A percentile compares a stretch with the other conserved stretches of the same genome.
Evolutionary conservation across 2,329 filamentous ascomycete species (phyloP).

Genomic region (Achaetomium macrosporum): DNA sequence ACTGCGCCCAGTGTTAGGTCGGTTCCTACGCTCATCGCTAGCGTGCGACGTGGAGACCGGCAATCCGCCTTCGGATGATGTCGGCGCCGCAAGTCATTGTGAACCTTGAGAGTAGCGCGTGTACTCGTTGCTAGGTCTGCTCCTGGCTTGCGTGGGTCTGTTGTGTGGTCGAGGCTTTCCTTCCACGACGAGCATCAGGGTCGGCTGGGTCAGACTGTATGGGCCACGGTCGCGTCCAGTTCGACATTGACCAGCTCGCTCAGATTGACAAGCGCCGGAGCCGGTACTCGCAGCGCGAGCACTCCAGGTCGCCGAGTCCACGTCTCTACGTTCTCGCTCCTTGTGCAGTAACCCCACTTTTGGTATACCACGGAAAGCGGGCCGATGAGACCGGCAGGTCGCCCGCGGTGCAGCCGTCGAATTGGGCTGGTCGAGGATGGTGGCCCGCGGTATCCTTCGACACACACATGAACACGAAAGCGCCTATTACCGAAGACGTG

Average conservation of each 20-base stretch:
- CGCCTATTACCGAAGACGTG: slow-evolving; percentile 2
- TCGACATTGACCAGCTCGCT: slow-evolving; percentile 8
- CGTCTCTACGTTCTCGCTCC: slow-evolving; percentile 7
- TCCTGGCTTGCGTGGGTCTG: slow-evolving; percentile 7
- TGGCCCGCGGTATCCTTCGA: neutral
- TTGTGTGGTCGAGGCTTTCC: slow-evolving; percentile 9
- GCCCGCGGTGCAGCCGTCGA: neutral
- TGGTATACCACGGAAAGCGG: slow-evolving; percentile 3
- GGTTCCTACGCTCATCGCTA: too few relatives aligned
- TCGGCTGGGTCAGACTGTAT: slow-evolving; percentile 7
- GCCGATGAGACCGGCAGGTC: neutral
- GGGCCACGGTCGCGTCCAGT: slow-evolving; percentile 7
- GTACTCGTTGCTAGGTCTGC: slow-evolving; percentile 5
- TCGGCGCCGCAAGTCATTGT: neutral
- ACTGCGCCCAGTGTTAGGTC: too few relatives aligned
- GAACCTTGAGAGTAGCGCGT: neutral
- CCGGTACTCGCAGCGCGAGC: slow-evolving; percentile 9
- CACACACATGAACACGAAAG: slow-evolving; percentile 1
- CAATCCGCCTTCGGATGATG: neutral
- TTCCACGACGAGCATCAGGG: slow-evolving; percentile 4
- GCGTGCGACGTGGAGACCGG: neutral
- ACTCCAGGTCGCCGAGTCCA: slow-evolving; percentile 5
- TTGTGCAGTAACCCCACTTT: slow-evolving; percentile 3
- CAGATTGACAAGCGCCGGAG: slow-evolving; percentile 8
- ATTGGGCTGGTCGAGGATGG: neutral